These are phyloP conservation scores for Plantago elongata DNA, from an alignment of 257 asterid species.

Conservation along the genomic window DNA sequence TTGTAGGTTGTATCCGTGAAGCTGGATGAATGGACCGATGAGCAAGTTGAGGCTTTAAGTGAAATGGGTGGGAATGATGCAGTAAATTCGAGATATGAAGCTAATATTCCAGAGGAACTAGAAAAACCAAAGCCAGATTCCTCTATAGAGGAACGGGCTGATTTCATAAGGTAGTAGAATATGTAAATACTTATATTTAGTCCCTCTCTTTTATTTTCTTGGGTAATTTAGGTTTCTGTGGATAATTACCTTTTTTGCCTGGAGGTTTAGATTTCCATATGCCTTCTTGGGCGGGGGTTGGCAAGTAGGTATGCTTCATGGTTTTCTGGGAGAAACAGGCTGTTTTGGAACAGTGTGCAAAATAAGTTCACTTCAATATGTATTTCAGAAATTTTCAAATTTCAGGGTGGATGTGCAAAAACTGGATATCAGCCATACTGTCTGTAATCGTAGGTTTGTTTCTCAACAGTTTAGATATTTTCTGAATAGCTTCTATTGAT, in stretches of 20 bases:
- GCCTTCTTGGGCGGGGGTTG: neutral
- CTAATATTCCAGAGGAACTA: slow-evolving; percentile 51
- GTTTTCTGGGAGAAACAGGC: no score
- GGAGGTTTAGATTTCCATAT: neutral
- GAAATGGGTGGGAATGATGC: slow-evolving; percentile 74
- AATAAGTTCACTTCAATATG: no score
- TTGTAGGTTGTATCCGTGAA: slow-evolving; percentile 74
- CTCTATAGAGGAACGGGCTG: slow-evolving; percentile 66
- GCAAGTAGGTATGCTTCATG: no score
- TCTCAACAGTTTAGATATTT: neutral
- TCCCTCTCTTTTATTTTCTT: neutral
- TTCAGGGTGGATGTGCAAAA: no score
- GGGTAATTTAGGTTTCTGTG: no score
- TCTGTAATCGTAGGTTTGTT: no score
- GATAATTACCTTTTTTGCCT: no score
- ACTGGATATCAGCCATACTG: no score
- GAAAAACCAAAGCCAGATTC: slow-evolving; percentile 65
- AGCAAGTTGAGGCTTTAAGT: slow-evolving; percentile 66
- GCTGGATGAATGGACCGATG: slow-evolving; percentile 91
- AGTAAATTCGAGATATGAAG: slow-evolving; percentile 72
- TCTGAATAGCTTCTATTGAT: slow-evolving; percentile 14
- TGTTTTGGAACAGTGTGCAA: no score
- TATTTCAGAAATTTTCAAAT: no score
- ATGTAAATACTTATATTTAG: neutral
- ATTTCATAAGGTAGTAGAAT: slow-evolving; percentile 67